phyloP scores from a whole-genome alignment of 202 grass and related monocot genomes.

The Eragrostis tef region DNA sequence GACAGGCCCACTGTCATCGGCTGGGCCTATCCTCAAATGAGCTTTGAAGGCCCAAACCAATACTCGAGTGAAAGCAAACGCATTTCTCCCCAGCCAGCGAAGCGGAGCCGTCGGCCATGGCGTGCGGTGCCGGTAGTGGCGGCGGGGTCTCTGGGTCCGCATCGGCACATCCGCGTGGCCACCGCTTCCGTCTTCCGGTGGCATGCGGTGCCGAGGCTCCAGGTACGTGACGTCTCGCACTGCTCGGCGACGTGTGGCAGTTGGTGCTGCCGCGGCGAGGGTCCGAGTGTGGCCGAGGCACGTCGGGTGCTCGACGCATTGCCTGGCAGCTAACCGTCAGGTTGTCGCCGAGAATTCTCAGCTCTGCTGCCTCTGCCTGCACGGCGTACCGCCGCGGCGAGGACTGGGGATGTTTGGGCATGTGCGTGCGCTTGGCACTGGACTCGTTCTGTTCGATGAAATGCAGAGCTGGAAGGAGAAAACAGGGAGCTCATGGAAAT shows the following conservation, averaged over 20 bases:
- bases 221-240: background rate
- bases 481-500: background rate
- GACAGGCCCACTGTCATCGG: too few relatives aligned
- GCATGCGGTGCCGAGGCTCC: background rate
- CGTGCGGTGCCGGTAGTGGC: background rate
- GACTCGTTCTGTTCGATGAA: too few relatives aligned
- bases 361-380: background rate
- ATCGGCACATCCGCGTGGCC: background rate
- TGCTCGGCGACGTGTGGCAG: background rate
- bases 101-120: background rate
- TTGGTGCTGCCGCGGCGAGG: background rate
- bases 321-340: background rate
- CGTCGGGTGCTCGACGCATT: conserved; percentile 38
- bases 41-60: background rate
- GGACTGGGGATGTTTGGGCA: background rate
- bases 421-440: background rate
- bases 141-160: background rate
- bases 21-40: background rate
- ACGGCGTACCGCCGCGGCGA: too few relatives aligned
- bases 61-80: background rate
- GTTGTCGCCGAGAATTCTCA: background rate
- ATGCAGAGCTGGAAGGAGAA: background rate
- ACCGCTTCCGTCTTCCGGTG: background rate
- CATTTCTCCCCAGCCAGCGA: too few relatives aligned
- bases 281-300: background rate